Percentiles rank a stretch among this genome's conserved stretches.
Conservation (phyloP, 495 filamentous ascomycete genomes). For the Hypomontagnella submonticulosa region DNA sequence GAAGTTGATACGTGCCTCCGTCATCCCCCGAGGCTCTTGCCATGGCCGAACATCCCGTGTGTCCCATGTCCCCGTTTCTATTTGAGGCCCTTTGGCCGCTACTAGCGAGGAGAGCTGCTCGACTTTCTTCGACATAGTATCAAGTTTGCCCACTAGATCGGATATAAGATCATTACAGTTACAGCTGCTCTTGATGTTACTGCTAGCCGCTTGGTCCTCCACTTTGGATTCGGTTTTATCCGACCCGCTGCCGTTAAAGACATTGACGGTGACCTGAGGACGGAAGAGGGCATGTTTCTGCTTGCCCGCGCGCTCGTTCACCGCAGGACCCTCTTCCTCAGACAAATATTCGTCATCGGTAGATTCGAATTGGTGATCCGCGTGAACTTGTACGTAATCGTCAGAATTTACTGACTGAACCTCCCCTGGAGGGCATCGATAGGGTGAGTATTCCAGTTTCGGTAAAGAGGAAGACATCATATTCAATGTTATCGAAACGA, state of each 20-base stretch:
- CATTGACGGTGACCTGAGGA: constrained; percentile 16
- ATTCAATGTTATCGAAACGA: no score
- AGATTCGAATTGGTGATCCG: not conserved
- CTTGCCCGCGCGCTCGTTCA: not conserved
- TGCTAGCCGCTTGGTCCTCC: no score
- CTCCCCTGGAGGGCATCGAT: no score
- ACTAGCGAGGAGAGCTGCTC: not conserved
- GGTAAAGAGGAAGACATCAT: no score
- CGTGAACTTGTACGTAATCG: not conserved
- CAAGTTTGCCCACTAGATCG: not conserved
- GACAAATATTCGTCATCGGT: not conserved
- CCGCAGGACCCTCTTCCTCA: not conserved
- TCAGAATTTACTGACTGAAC: no score
- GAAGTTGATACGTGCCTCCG: constrained; percentile 5
- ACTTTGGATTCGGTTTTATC: not conserved
- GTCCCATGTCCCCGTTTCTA: constrained; percentile 16
- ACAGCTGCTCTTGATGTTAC: no score
- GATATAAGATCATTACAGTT: not conserved
- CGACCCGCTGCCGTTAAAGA: not conserved
- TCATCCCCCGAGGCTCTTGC: not conserved
- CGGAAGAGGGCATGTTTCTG: constrained; percentile 1
- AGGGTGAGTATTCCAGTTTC: no score
- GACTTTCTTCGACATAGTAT: constrained; percentile 1
- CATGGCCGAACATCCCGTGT: constrained; percentile 6
- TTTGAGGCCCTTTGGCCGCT: not conserved